phyloP scores from a whole-genome alignment of 208 protist species.

The Leptomonas pyrrhocoris region DNA sequence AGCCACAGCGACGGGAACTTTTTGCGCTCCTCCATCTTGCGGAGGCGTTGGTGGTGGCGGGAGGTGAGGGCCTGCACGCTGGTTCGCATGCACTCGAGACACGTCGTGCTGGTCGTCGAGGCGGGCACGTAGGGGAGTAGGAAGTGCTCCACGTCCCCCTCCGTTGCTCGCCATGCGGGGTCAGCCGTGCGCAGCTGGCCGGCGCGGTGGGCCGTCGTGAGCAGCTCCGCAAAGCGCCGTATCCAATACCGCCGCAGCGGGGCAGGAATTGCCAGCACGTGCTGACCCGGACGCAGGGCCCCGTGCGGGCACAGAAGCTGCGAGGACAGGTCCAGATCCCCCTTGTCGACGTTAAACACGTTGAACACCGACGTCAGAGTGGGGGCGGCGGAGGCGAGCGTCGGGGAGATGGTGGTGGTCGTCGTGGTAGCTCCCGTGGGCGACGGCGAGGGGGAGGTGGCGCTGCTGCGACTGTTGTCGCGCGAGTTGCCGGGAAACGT shows the following conservation, averaged over 20 bases:
- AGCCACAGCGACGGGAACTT: constrained; percentile 60
- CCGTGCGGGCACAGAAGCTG: constrained; percentile 57
- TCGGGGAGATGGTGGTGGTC: constrained; percentile 12
- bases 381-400: constrained; percentile 3
- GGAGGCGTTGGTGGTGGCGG: constrained; percentile 39
- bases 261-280: constrained; percentile 46
- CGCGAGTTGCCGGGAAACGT: not conserved
- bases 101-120: constrained; percentile 38
- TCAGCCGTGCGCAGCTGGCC: constrained; percentile 25
- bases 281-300: constrained; percentile 41
- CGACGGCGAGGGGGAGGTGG: constrained; percentile 11
- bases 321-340: constrained; percentile 25
- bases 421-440: not conserved
- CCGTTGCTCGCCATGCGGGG: constrained; percentile 26
- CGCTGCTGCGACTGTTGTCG: constrained; percentile 6
- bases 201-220: constrained; percentile 34
- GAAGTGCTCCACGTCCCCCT: constrained; percentile 24
- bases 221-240: constrained; percentile 36
- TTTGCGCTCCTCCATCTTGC: constrained; percentile 45
- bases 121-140: constrained; percentile 44
- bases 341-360: constrained; percentile 11
- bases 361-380: constrained; percentile 7
- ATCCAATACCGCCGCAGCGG: constrained; percentile 58
- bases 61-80: constrained; percentile 40
- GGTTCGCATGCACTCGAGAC: constrained; percentile 53